Evolutionary conservation across 495 filamentous ascomycete species (phyloP).

Genomic region (Aspergillus wentii): DNA sequence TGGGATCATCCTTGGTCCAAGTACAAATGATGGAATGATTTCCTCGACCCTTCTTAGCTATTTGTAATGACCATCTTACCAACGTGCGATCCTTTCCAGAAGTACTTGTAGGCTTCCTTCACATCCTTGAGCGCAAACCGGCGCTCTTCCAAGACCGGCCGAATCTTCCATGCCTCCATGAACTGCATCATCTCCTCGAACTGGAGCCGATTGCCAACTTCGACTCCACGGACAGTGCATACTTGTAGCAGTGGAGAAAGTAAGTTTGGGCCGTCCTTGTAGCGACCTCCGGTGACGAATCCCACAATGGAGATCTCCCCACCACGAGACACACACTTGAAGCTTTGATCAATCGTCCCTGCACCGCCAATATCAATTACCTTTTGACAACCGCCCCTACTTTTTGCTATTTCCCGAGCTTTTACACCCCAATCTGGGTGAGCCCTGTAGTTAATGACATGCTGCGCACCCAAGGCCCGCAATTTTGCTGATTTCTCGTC

Average conservation of each 20-base stretch:
- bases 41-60: too few relatives aligned
- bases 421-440: slow-evolving; percentile 57
- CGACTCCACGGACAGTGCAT: slow-evolving; percentile 17
- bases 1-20: too few relatives aligned
- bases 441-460: slow-evolving; percentile 56
- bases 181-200: slow-evolving; percentile 51
- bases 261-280: slow-evolving; percentile 28
- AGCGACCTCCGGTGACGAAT: slow-evolving; percentile 30
- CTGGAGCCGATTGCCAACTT: slow-evolving; percentile 44
- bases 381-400: slow-evolving; percentile 49
- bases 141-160: slow-evolving; percentile 51
- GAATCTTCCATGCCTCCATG: slow-evolving; percentile 51
- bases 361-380: slow-evolving; percentile 53
- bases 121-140: slow-evolving; percentile 45
- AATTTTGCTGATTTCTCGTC: slow-evolving; percentile 53
- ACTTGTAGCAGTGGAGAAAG: slow-evolving; percentile 36
- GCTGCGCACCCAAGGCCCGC: slow-evolving; percentile 44
- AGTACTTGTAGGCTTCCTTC: slow-evolving; percentile 35
- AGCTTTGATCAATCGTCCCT: slow-evolving; percentile 29
- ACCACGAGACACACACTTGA: slow-evolving; percentile 30
- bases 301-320: slow-evolving; percentile 40
- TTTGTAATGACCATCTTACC: background rate
- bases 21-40: too few relatives aligned
- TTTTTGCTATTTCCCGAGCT: slow-evolving; percentile 47
- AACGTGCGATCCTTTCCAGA: background rate